These are phyloP conservation scores for Extremus antarcticus DNA, from an alignment of 495 filamentous ascomycete species.

Conservation along the genomic window DNA sequence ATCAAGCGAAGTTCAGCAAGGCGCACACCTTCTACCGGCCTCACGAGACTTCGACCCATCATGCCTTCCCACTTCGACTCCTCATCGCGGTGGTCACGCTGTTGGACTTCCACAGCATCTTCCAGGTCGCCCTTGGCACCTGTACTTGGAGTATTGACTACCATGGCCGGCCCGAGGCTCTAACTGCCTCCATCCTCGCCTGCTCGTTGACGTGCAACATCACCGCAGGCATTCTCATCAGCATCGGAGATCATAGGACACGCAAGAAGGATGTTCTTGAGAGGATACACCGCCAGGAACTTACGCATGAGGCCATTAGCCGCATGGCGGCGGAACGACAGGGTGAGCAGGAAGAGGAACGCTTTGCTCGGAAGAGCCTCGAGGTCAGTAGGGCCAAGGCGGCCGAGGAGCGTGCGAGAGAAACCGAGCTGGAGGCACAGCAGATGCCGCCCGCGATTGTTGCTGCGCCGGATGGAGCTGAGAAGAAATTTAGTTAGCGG, in stretches of 20 bases:
- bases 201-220: conserved; percentile 65
- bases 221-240: conserved; percentile 58
- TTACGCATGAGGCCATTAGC: conserved; percentile 62
- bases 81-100: conserved; percentile 61
- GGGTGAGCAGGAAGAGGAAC: neutral
- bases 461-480: neutral
- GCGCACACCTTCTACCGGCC: conserved; percentile 79
- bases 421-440: neutral
- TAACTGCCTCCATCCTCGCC: conserved; percentile 69
- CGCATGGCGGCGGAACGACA: conserved; percentile 43
- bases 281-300: conserved; percentile 57
- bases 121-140: conserved; percentile 65
- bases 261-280: conserved; percentile 77
- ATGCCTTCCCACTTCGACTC: conserved; percentile 61
- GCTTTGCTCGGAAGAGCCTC: neutral
- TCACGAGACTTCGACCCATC: conserved; percentile 68
- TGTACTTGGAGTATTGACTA: conserved; percentile 65
- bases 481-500: neutral
- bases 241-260: conserved; percentile 56
- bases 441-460: neutral
- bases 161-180: conserved; percentile 48
- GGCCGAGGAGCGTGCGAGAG: neutral
- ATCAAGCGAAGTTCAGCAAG: conserved; percentile 62
- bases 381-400: neutral
- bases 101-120: conserved; percentile 60